phyloP scores from a whole-genome alignment of 2,329 filamentous ascomycete species.

The Biscogniauxia sp. region DNA sequence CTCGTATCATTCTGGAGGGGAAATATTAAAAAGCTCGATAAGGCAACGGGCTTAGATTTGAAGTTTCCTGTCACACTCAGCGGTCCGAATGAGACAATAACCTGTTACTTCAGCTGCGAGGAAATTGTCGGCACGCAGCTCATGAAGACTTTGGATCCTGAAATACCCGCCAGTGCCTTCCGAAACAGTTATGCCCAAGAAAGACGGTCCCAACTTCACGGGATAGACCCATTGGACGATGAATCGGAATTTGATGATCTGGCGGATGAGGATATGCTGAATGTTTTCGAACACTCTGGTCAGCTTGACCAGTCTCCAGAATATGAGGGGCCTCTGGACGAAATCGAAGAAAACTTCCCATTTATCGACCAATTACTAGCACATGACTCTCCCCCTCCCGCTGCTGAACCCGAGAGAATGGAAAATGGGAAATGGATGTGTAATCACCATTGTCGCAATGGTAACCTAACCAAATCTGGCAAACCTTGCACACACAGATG shows the following conservation, averaged over 20 bases:
- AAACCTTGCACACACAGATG: slow-evolving; percentile 67
- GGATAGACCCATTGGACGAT: slow-evolving; percentile 6
- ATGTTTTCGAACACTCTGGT: slow-evolving; percentile 28
- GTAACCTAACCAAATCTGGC: slow-evolving; percentile 35
- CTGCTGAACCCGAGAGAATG: slow-evolving; percentile 48
- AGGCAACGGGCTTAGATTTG: slow-evolving; percentile 55
- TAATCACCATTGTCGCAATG: slow-evolving; percentile 62
- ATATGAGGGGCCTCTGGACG: slow-evolving; percentile 9
- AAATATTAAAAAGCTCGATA: slow-evolving; percentile 64
- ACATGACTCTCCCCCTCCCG: slow-evolving; percentile 18
- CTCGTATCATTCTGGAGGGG: slow-evolving; percentile 67
- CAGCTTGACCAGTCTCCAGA: slow-evolving; percentile 18
- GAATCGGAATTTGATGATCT: slow-evolving; percentile 35
- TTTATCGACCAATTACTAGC: slow-evolving; percentile 50
- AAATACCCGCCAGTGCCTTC: slow-evolving; percentile 36
- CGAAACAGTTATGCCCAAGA: slow-evolving; percentile 3
- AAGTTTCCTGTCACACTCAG: slow-evolving; percentile 57
- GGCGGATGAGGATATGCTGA: slow-evolving; percentile 42
- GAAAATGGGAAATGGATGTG: slow-evolving; percentile 72
- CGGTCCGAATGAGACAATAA: slow-evolving; percentile 55
- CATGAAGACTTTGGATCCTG: slow-evolving; percentile 20
- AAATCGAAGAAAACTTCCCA: slow-evolving; percentile 44
- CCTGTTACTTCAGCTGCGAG: slow-evolving; percentile 77
- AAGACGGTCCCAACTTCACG: not conserved
- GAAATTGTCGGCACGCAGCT: slow-evolving; percentile 67